Percentiles rank a stretch among this genome's conserved stretches.
Evolutionary conservation across 495 filamentous ascomycete species (phyloP).

Genomic region (Sporormia fimetaria): DNA sequence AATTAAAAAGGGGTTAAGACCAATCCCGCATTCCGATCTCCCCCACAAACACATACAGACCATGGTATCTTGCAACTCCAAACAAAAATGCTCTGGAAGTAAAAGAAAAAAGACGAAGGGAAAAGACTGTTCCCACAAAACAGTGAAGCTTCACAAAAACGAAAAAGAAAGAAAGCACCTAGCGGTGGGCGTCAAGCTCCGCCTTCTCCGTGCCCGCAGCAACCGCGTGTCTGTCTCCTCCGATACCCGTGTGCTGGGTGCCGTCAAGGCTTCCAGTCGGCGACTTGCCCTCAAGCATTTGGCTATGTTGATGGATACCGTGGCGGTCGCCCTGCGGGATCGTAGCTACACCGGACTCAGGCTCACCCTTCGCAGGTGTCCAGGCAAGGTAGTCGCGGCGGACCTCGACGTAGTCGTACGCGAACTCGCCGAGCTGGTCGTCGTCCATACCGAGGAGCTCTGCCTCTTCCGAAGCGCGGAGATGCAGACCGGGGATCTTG

Average conservation of each 20-base stretch:
- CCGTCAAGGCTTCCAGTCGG: slow-evolving; percentile 37
- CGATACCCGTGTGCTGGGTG: slow-evolving; percentile 33
- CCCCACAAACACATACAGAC: no score
- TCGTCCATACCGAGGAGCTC: slow-evolving; percentile 98
- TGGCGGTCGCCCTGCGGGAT: slow-evolving; percentile 61
- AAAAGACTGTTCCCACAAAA: slow-evolving; percentile 7
- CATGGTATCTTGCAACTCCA: no score
- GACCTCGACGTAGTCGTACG: slow-evolving; percentile 98
- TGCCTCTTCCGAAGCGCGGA: slow-evolving; percentile 90
- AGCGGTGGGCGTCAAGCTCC: slow-evolving; percentile 5
- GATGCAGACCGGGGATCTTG: slow-evolving; percentile 74
- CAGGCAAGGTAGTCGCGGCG: slow-evolving; percentile 94
- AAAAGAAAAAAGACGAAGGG: not conserved
- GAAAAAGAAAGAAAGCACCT: not conserved
- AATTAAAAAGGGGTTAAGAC: no score
- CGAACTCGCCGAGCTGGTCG: slow-evolving; percentile 96
- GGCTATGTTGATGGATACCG: slow-evolving; percentile 67
- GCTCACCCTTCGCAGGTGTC: slow-evolving; percentile 71
- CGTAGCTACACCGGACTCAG: slow-evolving; percentile 46
- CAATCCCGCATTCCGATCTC: no score
- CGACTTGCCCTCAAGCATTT: slow-evolving; percentile 55
- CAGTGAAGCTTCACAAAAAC: slow-evolving; percentile 5
- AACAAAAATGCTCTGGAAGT: no score
- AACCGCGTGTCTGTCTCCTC: slow-evolving; percentile 30
- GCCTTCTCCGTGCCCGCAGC: slow-evolving; percentile 16